A percentile compares a stretch with the other conserved stretches of the same genome.
phyloP scores from a whole-genome alignment of 306 rosid species.

The Amphicarpaea edgeworthii region DNA sequence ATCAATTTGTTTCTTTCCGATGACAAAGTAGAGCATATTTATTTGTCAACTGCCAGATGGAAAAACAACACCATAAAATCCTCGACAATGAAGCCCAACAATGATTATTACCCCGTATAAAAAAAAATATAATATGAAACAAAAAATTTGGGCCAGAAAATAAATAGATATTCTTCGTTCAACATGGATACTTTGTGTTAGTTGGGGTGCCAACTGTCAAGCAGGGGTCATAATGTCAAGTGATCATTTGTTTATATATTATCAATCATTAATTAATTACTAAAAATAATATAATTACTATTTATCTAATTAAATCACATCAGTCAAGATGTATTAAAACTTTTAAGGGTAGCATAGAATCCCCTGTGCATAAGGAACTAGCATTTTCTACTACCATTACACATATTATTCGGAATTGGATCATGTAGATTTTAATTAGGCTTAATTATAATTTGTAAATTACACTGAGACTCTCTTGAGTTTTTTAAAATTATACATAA shows the following conservation, averaged over 20 bases:
- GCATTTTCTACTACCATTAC: too few relatives aligned
- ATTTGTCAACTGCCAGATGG: slow-evolving; percentile 36
- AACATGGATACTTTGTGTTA: neutral
- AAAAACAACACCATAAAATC: neutral
- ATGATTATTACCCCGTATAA: slow-evolving; percentile 30
- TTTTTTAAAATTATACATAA: too few relatives aligned
- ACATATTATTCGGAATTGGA: too few relatives aligned
- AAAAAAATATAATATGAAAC: neutral
- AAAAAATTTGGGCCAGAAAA: neutral
- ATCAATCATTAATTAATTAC: neutral
- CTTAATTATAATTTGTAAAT: too few relatives aligned
- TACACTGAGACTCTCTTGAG: too few relatives aligned
- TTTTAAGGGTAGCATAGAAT: neutral
- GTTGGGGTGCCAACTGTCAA: neutral
- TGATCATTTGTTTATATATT: neutral
- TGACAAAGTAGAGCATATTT: neutral
- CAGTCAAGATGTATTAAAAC: neutral
- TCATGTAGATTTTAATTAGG: too few relatives aligned
- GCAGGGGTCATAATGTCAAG: neutral
- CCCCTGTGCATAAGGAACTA: too few relatives aligned
- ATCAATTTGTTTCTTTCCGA: slow-evolving; percentile 2
- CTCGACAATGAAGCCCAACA: slow-evolving; percentile 43
- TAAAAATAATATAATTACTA: neutral
- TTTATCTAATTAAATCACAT: neutral
- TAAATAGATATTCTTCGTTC: neutral